phyloP scores from a whole-genome alignment of 495 filamentous ascomycete species.

The Aspergillus saccharolyticus region DNA sequence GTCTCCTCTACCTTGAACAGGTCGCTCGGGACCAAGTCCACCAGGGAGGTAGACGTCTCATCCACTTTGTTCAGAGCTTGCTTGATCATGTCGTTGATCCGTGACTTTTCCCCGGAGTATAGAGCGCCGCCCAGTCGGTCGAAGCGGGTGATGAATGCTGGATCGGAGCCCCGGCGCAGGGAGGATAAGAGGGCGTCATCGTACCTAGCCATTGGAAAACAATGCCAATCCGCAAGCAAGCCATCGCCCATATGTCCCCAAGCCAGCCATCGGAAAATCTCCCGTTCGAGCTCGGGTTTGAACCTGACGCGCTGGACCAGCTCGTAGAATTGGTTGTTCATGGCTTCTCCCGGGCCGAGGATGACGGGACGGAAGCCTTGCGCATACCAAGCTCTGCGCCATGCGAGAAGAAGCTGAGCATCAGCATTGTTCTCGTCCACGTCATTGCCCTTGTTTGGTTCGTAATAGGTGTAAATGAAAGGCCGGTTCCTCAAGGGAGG shows the following conservation, averaged over 20 bases:
- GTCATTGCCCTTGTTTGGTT: slow-evolving; percentile 58
- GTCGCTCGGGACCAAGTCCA: slow-evolving; percentile 51
- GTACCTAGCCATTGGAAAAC: slow-evolving; percentile 79
- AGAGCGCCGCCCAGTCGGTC: slow-evolving; percentile 66
- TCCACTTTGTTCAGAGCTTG: slow-evolving; percentile 56
- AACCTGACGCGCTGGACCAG: slow-evolving; percentile 50
- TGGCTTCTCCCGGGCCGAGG: slow-evolving; percentile 73
- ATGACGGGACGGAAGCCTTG: slow-evolving; percentile 85
- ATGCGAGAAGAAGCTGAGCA: slow-evolving; percentile 72
- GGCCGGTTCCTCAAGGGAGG: slow-evolving; percentile 69
- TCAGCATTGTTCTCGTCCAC: slow-evolving; percentile 62
- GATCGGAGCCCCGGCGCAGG: slow-evolving; percentile 69
- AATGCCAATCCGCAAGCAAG: slow-evolving; percentile 69
- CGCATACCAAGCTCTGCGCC: slow-evolving; percentile 92
- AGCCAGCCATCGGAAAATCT: slow-evolving; percentile 81
- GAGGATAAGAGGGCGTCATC: slow-evolving; percentile 67
- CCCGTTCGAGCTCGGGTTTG: slow-evolving; percentile 54
- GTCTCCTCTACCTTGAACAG: slow-evolving; percentile 63
- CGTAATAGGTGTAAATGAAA: slow-evolving; percentile 91
- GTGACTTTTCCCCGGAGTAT: slow-evolving; percentile 64
- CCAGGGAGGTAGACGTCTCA: slow-evolving; percentile 48
- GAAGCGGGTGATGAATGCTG: slow-evolving; percentile 62
- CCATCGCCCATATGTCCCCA: slow-evolving; percentile 93
- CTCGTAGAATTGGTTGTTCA: slow-evolving; percentile 76
- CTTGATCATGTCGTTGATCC: slow-evolving; percentile 63